These are phyloP conservation scores for Pyricularia pennisetigena DNA, from an alignment of 2,329 filamentous ascomycete genomes.

Conservation along the genomic window DNA sequence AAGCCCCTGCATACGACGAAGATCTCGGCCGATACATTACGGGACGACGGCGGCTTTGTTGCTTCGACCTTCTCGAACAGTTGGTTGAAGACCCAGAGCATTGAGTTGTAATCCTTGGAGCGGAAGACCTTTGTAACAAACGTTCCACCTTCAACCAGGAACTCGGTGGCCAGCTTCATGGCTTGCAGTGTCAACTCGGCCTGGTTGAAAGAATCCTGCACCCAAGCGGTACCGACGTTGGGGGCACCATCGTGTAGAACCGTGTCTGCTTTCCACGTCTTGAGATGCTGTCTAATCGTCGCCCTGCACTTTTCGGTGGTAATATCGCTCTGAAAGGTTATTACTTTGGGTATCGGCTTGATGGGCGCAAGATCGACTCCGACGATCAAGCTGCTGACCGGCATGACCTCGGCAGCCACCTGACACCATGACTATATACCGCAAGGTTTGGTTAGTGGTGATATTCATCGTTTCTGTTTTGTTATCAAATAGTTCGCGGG, in stretches of 20 bases:
- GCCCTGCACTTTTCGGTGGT: conserved; percentile 93
- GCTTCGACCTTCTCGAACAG: conserved; percentile 92
- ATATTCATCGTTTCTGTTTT: not conserved
- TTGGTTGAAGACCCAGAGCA: conserved; percentile 97
- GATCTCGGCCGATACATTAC: conserved; percentile 96
- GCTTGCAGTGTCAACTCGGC: conserved; percentile 85
- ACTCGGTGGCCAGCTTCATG: conserved; percentile 90
- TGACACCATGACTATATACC: conserved; percentile 74
- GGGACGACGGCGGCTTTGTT: conserved; percentile 89
- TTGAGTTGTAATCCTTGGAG: conserved; percentile 90
- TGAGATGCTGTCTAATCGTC: conserved; percentile 80
- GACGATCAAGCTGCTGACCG: conserved; percentile 77
- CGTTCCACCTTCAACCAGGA: conserved; percentile 76
- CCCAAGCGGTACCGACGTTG: conserved; percentile 96
- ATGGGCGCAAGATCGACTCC: conserved; percentile 93
- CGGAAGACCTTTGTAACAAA: conserved; percentile 98
- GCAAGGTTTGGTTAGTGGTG: conserved; percentile 15
- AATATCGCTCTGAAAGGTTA: conserved; percentile 95
- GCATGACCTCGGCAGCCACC: conserved; percentile 93
- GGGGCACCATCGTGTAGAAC: conserved; percentile 96
- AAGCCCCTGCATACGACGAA: conserved; percentile 95
- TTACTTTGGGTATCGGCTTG: conserved; percentile 87
- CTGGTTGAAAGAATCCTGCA: conserved; percentile 96
- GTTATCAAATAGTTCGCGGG: not conserved
- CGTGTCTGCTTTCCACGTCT: conserved; percentile 92